phyloP scores from a whole-genome alignment of 2,329 filamentous ascomycete genomes.

The Pseudopyrenochaeta lycopersici region DNA sequence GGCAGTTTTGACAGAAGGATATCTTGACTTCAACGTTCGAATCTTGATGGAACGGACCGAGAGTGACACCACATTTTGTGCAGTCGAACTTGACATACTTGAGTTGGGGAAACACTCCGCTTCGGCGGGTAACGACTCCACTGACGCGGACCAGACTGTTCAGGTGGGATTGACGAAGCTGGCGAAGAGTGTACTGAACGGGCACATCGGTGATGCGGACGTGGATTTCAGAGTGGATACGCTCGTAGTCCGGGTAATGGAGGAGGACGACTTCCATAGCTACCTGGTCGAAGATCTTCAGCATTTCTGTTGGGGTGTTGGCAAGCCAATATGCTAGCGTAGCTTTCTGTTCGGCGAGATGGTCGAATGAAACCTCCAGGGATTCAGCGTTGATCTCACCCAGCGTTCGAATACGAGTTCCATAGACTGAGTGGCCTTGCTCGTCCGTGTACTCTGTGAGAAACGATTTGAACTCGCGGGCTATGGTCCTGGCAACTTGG shows the following conservation, averaged over 20 bases:
- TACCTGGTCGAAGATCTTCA: conserved; percentile 95
- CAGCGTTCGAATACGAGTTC: conserved; percentile 91
- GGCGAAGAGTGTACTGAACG: conserved; percentile 92
- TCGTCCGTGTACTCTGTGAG: conserved; percentile 95
- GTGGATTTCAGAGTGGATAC: conserved; percentile 97
- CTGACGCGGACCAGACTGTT: conserved; percentile 95
- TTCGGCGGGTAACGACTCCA: conserved; percentile 92
- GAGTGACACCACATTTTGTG: conserved; percentile 86
- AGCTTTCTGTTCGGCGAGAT: conserved; percentile 88
- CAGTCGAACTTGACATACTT: conserved; percentile 99
- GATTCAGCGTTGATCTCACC: conserved; percentile 97
- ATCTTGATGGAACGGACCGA: conserved; percentile 97
- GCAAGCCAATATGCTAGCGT: conserved; percentile 95
- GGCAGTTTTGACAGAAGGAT: conserved; percentile 94
- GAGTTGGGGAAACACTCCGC: conserved; percentile 94
- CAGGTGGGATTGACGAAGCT: conserved; percentile 92
- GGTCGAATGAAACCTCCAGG: conserved; percentile 94
- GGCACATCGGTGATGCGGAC: conserved; percentile 96
- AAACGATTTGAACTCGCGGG: conserved; percentile 96
- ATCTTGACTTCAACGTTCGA: conserved; percentile 96
- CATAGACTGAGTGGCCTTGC: conserved; percentile 90
- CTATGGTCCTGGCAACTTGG: conserved; percentile 90
- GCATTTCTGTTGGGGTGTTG: conserved; percentile 92
- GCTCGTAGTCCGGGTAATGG: conserved; percentile 96
- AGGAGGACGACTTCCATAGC: conserved; percentile 96